phyloP scores from a whole-genome alignment of 2,329 filamentous ascomycete species.

The Aspergillus pseudotamarii region DNA sequence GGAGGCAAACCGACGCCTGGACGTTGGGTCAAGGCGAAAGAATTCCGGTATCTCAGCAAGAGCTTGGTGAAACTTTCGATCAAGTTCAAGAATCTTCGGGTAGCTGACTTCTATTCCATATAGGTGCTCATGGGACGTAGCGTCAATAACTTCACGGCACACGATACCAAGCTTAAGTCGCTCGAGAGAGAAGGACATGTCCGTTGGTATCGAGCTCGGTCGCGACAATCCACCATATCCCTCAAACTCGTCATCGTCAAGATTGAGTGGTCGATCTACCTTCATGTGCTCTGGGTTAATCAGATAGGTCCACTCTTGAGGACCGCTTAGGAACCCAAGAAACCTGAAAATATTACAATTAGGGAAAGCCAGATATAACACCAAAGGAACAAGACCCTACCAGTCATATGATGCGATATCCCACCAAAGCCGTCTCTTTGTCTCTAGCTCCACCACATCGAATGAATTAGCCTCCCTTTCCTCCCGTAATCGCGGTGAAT shows the following conservation, averaged over 20 bases:
- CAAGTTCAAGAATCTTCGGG: slow-evolving; percentile 42
- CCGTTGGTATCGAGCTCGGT: slow-evolving; percentile 42
- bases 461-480: slow-evolving; percentile 18
- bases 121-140: slow-evolving; percentile 29
- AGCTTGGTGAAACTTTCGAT: slow-evolving; percentile 36
- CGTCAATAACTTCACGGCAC: slow-evolving; percentile 46
- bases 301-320: slow-evolving; percentile 48
- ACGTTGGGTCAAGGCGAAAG: slow-evolving; percentile 39
- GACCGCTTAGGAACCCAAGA: slow-evolving; percentile 44
- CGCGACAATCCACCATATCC: slow-evolving; percentile 20
- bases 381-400: slow-evolving; percentile 25
- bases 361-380: neutral
- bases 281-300: slow-evolving; percentile 46
- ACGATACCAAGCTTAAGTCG: slow-evolving; percentile 45
- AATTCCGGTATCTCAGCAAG: slow-evolving; percentile 38
- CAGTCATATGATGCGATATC: slow-evolving; percentile 48
- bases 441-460: slow-evolving; percentile 35
- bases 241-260: slow-evolving; percentile 44
- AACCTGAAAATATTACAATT: slow-evolving; percentile 30
- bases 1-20: slow-evolving; percentile 26
- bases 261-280: slow-evolving; percentile 45
- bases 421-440: slow-evolving; percentile 49
- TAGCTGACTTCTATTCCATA: slow-evolving; percentile 35
- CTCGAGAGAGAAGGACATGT: slow-evolving; percentile 50
- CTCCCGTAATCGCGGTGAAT: slow-evolving; percentile 25